A percentile compares a stretch with the other conserved stretches of the same genome.
These are phyloP conservation scores for Chlorociboria aeruginascens DNA, from an alignment of 495 filamentous ascomycete species.

Conservation along the genomic window DNA sequence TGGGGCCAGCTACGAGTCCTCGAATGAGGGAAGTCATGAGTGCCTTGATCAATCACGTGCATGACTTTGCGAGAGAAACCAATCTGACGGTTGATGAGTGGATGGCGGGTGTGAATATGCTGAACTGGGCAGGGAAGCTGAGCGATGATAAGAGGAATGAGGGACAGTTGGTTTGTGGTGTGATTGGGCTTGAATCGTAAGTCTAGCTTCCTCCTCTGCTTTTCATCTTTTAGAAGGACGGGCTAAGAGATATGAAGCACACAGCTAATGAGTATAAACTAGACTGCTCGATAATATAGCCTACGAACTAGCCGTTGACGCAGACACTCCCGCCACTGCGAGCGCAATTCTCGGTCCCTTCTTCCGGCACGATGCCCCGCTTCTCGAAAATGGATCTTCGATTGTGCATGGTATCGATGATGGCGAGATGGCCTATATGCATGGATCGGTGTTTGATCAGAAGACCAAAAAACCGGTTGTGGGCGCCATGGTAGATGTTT, in stretches of 20 bases:
- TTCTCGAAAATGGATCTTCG: slow-evolving; percentile 58
- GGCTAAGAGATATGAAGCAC: too few relatives aligned
- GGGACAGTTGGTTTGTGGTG: slow-evolving; percentile 64
- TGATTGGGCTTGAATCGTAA: slow-evolving; percentile 69
- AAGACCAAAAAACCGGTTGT: slow-evolving; percentile 59
- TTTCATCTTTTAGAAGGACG: neutral
- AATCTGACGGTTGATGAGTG: slow-evolving; percentile 55
- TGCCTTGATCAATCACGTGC: slow-evolving; percentile 48
- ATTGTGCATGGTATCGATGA: slow-evolving; percentile 53
- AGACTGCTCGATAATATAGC: slow-evolving; percentile 75
- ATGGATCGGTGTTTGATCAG: slow-evolving; percentile 62
- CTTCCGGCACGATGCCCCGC: slow-evolving; percentile 75
- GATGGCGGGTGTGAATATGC: slow-evolving; percentile 50
- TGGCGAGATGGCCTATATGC: slow-evolving; percentile 56
- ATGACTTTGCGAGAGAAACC: slow-evolving; percentile 58
- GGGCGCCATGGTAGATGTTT: slow-evolving; percentile 68
- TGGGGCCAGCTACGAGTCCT: slow-evolving; percentile 48
- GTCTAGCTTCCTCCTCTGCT: slow-evolving; percentile 3
- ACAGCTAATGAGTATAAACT: neutral
- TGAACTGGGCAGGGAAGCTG: slow-evolving; percentile 48
- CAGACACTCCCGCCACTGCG: slow-evolving; percentile 56
- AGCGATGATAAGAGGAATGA: slow-evolving; percentile 54
- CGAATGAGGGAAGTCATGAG: slow-evolving; percentile 43
- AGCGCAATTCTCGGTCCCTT: slow-evolving; percentile 79
- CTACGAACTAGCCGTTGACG: slow-evolving; percentile 65